phyloP scores from a whole-genome alignment of 164 flowering plant genomes.

The Akebia trifoliata region DNA sequence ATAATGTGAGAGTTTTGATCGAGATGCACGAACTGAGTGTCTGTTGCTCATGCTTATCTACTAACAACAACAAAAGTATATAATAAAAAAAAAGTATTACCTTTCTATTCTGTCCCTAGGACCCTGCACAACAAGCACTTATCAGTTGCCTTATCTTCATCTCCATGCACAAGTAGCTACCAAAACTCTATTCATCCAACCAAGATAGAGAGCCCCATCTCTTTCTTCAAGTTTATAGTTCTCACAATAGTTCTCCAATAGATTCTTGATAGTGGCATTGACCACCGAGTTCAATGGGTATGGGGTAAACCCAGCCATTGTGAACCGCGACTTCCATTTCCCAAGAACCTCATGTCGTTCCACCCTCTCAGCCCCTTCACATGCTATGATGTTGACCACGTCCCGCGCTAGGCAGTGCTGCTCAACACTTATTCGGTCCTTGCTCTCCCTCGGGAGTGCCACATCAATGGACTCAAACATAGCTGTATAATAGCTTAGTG shows the following conservation, averaged over 20 bases:
- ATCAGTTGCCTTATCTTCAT: constrained; percentile 16
- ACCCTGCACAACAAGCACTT: neutral
- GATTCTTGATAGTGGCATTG: constrained; percentile 47
- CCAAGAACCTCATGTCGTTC: constrained; percentile 69
- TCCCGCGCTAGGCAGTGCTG: constrained; percentile 82
- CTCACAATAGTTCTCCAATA: constrained; percentile 46
- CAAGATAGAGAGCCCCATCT: constrained; percentile 63
- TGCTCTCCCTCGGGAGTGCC: constrained; percentile 53
- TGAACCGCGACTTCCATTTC: constrained; percentile 60
- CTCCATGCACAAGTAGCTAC: constrained; percentile 69
- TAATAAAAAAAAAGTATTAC: too few relatives aligned
- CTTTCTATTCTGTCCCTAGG: neutral
- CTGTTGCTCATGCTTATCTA: too few relatives aligned
- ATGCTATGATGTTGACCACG: constrained; percentile 70
- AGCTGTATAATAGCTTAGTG: constrained; percentile 49
- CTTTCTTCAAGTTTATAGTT: constrained; percentile 58
- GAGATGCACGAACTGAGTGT: too few relatives aligned
- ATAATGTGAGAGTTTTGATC: too few relatives aligned
- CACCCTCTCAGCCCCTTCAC: constrained; percentile 77
- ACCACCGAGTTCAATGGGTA: constrained; percentile 58
- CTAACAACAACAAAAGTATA: too few relatives aligned
- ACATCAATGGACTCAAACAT: constrained; percentile 77
- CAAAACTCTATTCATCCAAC: constrained; percentile 59
- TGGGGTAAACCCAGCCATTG: constrained; percentile 68
- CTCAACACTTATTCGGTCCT: constrained; percentile 64